Conservation (phyloP, 2,329 filamentous ascomycete genomes). For the Colletotrichum sp. region DNA sequence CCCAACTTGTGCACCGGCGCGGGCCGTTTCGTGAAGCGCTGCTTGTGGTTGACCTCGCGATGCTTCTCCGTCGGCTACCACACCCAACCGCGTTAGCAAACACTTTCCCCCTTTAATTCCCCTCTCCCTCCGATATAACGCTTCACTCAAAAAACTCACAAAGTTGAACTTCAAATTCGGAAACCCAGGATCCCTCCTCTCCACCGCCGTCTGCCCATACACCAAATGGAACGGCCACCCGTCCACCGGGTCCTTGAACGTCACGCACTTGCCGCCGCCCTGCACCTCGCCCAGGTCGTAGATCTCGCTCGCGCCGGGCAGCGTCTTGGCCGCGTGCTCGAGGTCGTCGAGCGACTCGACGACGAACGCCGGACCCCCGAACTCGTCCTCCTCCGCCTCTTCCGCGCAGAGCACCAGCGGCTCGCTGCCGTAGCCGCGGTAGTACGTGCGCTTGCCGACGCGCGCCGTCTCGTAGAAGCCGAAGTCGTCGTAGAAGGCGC, state of each 20-base stretch:
- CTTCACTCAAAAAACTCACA: conserved; percentile 26
- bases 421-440: conserved; percentile 65
- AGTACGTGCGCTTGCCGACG: conserved; percentile 55
- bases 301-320: conserved; percentile 53
- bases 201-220: conserved; percentile 51
- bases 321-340: conserved; percentile 48
- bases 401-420: conserved; percentile 64
- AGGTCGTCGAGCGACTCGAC: conserved; percentile 63
- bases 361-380: conserved; percentile 62
- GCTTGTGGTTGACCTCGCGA: conserved; percentile 48
- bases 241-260: conserved; percentile 57
- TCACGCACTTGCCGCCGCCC: conserved; percentile 58
- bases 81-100: neutral
- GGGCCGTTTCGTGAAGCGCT: conserved; percentile 53
- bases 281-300: conserved; percentile 55
- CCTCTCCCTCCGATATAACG: neutral
- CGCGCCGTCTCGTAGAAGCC: conserved; percentile 46
- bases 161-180: conserved; percentile 51
- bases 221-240: conserved; percentile 64
- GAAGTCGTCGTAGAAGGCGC: conserved; percentile 52
- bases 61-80: conserved; percentile 43
- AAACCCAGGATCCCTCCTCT: conserved; percentile 39
- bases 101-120: neutral
- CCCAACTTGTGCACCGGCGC: conserved; percentile 58
- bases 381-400: conserved; percentile 51